These are phyloP conservation scores for Penicillium nucicola DNA, from an alignment of 495 filamentous ascomycete species.

Conservation along the genomic window DNA sequence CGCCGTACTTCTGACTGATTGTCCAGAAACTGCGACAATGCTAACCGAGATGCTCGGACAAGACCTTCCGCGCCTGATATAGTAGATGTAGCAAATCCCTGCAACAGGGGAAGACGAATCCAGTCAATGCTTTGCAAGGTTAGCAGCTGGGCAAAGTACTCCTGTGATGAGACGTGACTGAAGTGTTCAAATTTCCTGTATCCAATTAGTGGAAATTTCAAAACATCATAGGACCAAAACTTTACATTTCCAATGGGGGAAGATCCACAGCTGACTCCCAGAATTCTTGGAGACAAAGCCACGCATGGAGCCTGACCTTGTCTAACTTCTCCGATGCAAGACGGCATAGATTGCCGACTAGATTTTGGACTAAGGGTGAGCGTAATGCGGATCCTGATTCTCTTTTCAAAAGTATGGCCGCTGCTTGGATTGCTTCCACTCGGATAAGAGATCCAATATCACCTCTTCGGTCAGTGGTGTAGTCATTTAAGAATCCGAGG, in stretches of 20 bases:
- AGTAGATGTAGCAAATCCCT: constrained; percentile 78
- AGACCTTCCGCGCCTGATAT: constrained; percentile 81
- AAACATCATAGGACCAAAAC: not conserved
- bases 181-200: constrained; percentile 43
- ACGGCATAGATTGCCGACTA: constrained; percentile 54
- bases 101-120: constrained; percentile 51
- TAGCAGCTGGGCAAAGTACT: constrained; percentile 45
- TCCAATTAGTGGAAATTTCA: constrained; percentile 17
- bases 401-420: constrained; percentile 33
- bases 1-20: constrained; percentile 35
- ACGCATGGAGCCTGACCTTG: constrained; percentile 72
- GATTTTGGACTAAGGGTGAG: constrained; percentile 20
- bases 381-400: constrained; percentile 4
- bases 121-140: constrained; percentile 33
- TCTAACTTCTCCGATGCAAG: constrained; percentile 86
- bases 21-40: constrained; percentile 52
- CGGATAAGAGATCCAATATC: constrained; percentile 86
- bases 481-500: constrained; percentile 70
- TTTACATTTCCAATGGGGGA: constrained; percentile 34
- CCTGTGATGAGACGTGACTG: constrained; percentile 39
- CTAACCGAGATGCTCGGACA: constrained; percentile 67
- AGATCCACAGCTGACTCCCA: constrained; percentile 35
- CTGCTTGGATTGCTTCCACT: constrained; percentile 69
- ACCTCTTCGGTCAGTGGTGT: constrained; percentile 79
- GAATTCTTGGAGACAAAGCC: constrained; percentile 40